Evolutionary conservation across 768 basidiomycete species (phyloP).

Genomic region (Pleurotus eryngii): DNA sequence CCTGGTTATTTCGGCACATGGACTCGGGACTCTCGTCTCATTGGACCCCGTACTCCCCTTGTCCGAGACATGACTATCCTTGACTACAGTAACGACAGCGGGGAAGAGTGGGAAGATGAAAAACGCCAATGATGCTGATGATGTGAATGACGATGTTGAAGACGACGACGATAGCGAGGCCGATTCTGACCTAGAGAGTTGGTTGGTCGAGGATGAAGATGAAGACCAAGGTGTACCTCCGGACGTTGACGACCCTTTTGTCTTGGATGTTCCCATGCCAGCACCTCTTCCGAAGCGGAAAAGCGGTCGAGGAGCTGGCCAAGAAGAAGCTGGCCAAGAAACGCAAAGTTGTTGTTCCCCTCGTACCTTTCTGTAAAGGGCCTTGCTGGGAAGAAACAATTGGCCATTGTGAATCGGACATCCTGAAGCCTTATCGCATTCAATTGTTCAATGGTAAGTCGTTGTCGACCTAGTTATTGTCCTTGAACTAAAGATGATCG

Average conservation of each 20-base stretch:
- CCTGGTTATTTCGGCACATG: conserved; percentile 96
- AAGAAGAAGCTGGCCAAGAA: conserved; percentile 59
- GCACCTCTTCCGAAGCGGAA: conserved; percentile 57
- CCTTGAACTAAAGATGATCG: conserved; percentile 3
- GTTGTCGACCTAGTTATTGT: not conserved
- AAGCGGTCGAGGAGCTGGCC: conserved; percentile 53
- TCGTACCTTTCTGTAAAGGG: conserved; percentile 80
- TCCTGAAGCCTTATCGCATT: conserved; percentile 72
- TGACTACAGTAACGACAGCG: conserved; percentile 93
- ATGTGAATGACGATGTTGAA: conserved; percentile 67
- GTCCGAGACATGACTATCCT: conserved; percentile 70
- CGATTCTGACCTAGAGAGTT: conserved; percentile 77
- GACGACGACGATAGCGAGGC: conserved; percentile 56
- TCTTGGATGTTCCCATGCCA: conserved; percentile 31
- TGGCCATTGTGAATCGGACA: conserved; percentile 63
- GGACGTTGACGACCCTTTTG: conserved; percentile 35
- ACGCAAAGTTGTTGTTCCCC: conserved; percentile 71
- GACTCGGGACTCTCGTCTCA: conserved; percentile 73
- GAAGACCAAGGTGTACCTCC: conserved; percentile 62
- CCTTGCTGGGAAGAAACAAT: conserved; percentile 76
- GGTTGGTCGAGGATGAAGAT: conserved; percentile 77
- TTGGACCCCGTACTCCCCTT: conserved; percentile 85
- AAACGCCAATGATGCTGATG: conserved; percentile 74
- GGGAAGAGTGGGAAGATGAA: conserved; percentile 95
- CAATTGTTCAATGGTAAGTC: conserved; percentile 78